Base-by-base conservation (phyloP, 176 grass and related monocot genomes). In the Paspalum notatum region DNA sequence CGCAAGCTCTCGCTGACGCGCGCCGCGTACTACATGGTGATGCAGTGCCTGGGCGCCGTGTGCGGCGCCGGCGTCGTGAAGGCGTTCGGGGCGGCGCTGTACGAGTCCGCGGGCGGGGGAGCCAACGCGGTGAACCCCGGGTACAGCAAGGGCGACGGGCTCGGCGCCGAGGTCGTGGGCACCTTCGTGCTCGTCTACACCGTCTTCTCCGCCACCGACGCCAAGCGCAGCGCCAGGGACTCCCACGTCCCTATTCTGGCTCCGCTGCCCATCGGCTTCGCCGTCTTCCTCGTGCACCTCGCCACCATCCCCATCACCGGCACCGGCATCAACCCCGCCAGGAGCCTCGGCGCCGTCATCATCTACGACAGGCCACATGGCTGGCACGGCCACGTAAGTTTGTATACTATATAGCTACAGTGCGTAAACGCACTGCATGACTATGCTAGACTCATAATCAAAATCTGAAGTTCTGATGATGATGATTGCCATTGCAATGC, bases 161-260 rank as follows among this genome's bases (percentile, higher is more conserved):
- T 93, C 2, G 94, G 91, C 1, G 93, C 93, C 0, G 92, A 95
- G 89, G 77, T 95, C 62, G 72, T 92, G 0, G 92, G 92, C 71
- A 95, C 87, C 16, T 92, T 95, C 66, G 49, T 95, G 54, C 87
- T 95, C 37, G 91, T 94, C 5, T 91, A 94, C 91, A 85, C 87
- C 3, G 93, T 95, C 4, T 95, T 95, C 87, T 92, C 90, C 12
- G 93, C 93, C 53, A 95, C 93, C 3, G 93, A 95, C 64, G 93
- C 93, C 51, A 95, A 95, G 87, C 78, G 93, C 63, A 95, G 2
- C 74, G 74, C 74, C 8, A 43, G 74, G 74, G 74, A 76, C 55
- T 76, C 74, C 8, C 55, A 76, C 9, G 74, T 61, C 8, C 74
- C 74, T 1, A 8, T 75, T 49, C 71, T 83, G 22, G 81, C 81